Conservation (phyloP, 192 early-diverging fungal genomes). For the Chytriomyces sp. region DNA sequence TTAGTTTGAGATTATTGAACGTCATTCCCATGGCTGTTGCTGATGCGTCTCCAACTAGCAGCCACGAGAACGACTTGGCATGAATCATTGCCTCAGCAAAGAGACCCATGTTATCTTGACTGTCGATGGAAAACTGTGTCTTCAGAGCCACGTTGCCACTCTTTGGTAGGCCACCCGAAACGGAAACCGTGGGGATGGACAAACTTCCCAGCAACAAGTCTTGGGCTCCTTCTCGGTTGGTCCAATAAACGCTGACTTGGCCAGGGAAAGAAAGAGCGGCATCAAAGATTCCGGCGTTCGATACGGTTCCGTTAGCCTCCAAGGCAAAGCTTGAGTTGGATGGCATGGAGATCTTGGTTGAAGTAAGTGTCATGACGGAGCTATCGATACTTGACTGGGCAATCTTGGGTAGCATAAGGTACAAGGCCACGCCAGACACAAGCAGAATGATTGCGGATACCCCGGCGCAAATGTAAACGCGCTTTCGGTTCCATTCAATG, state of each 20-base stretch:
- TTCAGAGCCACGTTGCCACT: constrained; percentile 24
- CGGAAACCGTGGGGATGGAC: constrained; percentile 31
- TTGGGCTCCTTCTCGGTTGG: constrained; percentile 22
- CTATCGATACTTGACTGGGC: constrained; percentile 39
- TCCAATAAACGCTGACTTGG: constrained; percentile 41
- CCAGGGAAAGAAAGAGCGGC: constrained; percentile 35
- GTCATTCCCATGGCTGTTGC: constrained; percentile 42
- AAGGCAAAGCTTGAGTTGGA: constrained; percentile 33
- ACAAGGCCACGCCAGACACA: constrained; percentile 4
- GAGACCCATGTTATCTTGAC: constrained; percentile 25
- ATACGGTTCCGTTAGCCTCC: constrained; percentile 29
- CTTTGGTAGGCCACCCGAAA: constrained; percentile 30
- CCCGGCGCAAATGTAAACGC: constrained; percentile 8
- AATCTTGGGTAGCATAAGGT: constrained; percentile 29
- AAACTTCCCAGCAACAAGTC: constrained; percentile 35
- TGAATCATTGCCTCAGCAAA: constrained; percentile 42
- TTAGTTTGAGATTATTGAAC: constrained; percentile 42
- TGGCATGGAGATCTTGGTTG: constrained; percentile 31
- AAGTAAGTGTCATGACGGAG: constrained; percentile 34
- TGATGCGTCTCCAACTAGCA: constrained; percentile 23
- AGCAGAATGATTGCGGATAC: constrained; percentile 14
- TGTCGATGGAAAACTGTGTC: constrained; percentile 13
- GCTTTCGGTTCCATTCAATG: constrained; percentile 10
- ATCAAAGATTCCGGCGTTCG: constrained; percentile 38
- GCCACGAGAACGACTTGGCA: constrained; percentile 33